phyloP scores from a whole-genome alignment of 2,329 filamentous ascomycete species.

The Aspergillus phoenicis region DNA sequence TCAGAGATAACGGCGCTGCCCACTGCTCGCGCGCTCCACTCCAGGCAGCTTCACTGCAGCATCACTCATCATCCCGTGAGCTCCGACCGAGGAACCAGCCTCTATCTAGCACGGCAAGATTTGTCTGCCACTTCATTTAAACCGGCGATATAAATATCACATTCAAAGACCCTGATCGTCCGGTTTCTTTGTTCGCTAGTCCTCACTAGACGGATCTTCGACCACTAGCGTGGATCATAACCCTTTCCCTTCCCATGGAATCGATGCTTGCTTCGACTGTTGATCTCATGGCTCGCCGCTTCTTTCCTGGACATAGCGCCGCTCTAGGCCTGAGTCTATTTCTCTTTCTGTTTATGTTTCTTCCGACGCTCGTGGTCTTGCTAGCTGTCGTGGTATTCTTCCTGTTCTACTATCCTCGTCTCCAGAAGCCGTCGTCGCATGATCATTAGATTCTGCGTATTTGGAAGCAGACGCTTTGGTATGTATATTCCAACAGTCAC shows the following conservation, averaged over 20 bases:
- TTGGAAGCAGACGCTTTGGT: not conserved
- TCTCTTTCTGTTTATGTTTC: conserved; percentile 39
- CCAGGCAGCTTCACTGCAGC: conserved; percentile 2
- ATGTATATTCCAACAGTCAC: not conserved
- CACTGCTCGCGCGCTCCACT: not conserved
- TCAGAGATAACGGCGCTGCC: too few relatives aligned
- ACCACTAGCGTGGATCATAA: conserved; percentile 1
- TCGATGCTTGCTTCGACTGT: conserved; percentile 22
- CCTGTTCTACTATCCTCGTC: conserved; percentile 31
- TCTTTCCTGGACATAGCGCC: conserved; percentile 30
- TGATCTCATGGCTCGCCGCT: conserved; percentile 33
- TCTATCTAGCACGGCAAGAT: not conserved
- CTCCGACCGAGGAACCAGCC: not conserved
- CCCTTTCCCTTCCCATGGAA: conserved; percentile 5
- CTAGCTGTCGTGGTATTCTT: conserved; percentile 37
- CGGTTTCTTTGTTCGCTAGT: not conserved
- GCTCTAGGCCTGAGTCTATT: conserved; percentile 36
- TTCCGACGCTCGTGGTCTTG: conserved; percentile 37
- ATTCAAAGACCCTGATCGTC: not conserved
- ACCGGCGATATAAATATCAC: not conserved
- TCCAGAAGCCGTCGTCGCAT: conserved; percentile 22
- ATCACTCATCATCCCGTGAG: not conserved
- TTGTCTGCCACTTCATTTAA: not conserved
- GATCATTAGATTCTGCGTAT: not conserved
- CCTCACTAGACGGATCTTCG: not conserved